A percentile compares a stretch with the other conserved stretches of the same genome.
These are phyloP conservation scores for Phytophthora pseudosyringae DNA, from an alignment of 352 stramenopile genomes.

Conservation along the genomic window DNA sequence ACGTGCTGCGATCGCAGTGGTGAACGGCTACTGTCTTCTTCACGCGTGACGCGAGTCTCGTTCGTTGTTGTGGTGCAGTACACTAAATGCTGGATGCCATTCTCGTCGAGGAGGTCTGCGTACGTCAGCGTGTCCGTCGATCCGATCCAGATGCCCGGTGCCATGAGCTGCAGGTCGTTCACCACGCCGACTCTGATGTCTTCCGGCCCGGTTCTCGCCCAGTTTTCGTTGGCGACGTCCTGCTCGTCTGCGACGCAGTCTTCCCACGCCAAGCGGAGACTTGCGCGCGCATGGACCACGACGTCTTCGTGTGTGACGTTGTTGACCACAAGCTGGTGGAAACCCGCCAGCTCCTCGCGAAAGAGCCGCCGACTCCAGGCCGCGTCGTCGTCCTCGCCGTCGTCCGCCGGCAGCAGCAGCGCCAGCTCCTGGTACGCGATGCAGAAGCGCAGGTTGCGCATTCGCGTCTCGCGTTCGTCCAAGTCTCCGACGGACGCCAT, in stretches of 20 bases:
- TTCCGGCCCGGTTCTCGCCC: slow-evolving; percentile 9
- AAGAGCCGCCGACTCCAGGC: slow-evolving; percentile 10
- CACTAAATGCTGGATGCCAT: slow-evolving; percentile 14
- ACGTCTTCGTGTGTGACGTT: slow-evolving; percentile 12
- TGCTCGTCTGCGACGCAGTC: not conserved
- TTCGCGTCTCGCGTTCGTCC: slow-evolving; percentile 2
- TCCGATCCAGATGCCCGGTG: slow-evolving; percentile 43
- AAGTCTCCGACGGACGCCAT: not conserved
- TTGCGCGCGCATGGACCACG: slow-evolving; percentile 15
- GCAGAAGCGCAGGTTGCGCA: slow-evolving; percentile 24
- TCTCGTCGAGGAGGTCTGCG: slow-evolving; percentile 6
- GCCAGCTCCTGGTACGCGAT: slow-evolving; percentile 18
- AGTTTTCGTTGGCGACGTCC: slow-evolving; percentile 7
- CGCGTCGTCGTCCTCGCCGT: not conserved
- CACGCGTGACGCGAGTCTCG: slow-evolving; percentile 7
- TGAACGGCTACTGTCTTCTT: not conserved
- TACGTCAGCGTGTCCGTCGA: slow-evolving; percentile 34
- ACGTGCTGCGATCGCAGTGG: slow-evolving; percentile 1
- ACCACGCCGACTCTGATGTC: slow-evolving; percentile 21
- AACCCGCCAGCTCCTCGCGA: slow-evolving; percentile 11
- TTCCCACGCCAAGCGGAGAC: slow-evolving; percentile 18
- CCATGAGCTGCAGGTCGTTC: slow-evolving; percentile 45
- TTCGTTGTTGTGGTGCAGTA: slow-evolving; percentile 18
- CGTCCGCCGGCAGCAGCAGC: slow-evolving; percentile 18
- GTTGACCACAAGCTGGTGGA: slow-evolving; percentile 14